Evolutionary conservation across 2,329 filamentous ascomycete genomes (phyloP).

Genomic region (Fusarium goolgardi): DNA sequence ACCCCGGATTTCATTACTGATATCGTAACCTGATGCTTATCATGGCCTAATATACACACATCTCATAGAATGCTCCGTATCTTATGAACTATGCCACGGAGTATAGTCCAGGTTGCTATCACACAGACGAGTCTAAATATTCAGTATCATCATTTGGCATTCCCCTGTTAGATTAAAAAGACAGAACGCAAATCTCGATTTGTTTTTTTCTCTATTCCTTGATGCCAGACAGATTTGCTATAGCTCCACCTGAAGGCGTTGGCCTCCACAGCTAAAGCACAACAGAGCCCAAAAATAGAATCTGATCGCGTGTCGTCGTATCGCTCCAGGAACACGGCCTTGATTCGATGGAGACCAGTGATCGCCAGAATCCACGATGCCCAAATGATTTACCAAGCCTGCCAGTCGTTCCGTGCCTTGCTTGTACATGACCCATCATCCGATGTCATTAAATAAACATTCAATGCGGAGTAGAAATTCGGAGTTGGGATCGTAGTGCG

Average conservation of each 20-base stretch:
- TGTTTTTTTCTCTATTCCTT: background rate
- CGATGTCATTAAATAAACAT: background rate
- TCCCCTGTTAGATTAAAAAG: background rate
- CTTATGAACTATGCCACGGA: background rate
- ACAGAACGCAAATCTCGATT: background rate
- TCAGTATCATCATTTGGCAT: background rate
- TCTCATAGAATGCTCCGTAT: background rate
- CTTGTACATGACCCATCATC: background rate
- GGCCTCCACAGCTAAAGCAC: slow-evolving; percentile 12
- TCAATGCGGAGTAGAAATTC: background rate
- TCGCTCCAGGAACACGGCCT: slow-evolving; percentile 34
- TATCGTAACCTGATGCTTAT: background rate
- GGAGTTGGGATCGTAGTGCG: background rate
- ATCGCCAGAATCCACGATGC: slow-evolving; percentile 22
- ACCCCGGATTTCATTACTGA: background rate
- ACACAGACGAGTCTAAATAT: background rate
- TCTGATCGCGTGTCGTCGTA: slow-evolving; percentile 41
- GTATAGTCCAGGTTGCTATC: background rate
- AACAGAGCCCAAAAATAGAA: slow-evolving; percentile 43
- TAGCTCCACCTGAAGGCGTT: slow-evolving; percentile 10
- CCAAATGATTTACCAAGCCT: slow-evolving; percentile 1
- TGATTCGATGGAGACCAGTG: slow-evolving; percentile 23
- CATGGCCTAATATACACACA: background rate
- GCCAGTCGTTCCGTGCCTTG: slow-evolving; percentile 3
- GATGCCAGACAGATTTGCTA: background rate